Base-by-base conservation (phyloP, 2,329 filamentous ascomycete genomes). In the Chalaropsis thielavioides region DNA sequence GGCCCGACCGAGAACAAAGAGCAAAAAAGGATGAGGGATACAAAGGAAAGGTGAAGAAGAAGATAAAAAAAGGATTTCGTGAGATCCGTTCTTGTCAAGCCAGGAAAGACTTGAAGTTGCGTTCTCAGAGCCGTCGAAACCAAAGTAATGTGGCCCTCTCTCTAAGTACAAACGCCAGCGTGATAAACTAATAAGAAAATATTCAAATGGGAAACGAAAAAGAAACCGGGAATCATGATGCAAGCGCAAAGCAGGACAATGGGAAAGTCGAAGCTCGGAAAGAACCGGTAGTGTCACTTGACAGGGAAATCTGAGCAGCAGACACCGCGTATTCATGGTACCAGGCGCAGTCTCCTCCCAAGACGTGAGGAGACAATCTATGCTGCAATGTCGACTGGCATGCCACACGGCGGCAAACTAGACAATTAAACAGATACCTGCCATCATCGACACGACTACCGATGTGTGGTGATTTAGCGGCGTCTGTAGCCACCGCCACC, bases 211-310 rank as follows among this genome's bases (percentile, higher is more conserved):
- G 31, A 63, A 56, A 58, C 46, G 44, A 40, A 38, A 58, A 44
- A 38, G 44, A 49, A 64, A 44, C 51, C 54, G 51, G 60, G 60
- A 61, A 63, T 66, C 64, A 66, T 63, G 54, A 66, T 54, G 61
- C 64, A 51, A 61, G 40, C 56, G 64, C 43, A 44, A 58, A 61
- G 38, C 44, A 31, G 27, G 44, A 61, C 54, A 64, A 44, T 40
- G 19, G 51, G 35, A 31, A 60, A 24, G 62, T 58, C 44, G 41
- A 24, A n/a, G 38, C 62, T 27, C 13, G 7, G 10, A 43, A 68
- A 71, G 76, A 78, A 81, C 80, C 79, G 81, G 68, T 79, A 77
- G 69, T 78, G 77, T 71, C 76, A 78, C 71, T 76, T 74, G 41
- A 82, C 72, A 64, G 79, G 79, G 71, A 78, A 27, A 3, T 15